Conservation (phyloP, 106 monocot species). For the Triglochin maritima region DNA sequence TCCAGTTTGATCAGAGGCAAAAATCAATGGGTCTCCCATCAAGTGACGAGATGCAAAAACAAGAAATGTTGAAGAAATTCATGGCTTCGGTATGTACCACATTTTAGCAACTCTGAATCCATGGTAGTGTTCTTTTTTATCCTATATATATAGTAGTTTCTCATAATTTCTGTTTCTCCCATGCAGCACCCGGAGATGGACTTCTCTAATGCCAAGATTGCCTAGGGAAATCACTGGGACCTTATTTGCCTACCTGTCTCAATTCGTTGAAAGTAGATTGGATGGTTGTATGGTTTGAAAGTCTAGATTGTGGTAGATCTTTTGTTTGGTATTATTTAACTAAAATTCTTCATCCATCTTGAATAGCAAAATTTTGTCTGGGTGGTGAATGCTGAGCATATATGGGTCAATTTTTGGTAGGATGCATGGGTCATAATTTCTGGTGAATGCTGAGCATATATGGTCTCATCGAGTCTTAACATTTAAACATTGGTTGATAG, state of each 20-base stretch:
- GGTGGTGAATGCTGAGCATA: too few relatives aligned
- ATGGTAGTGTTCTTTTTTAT: neutral
- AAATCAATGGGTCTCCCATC: slow-evolving; percentile 87
- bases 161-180: neutral
- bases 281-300: neutral
- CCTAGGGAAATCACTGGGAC: neutral
- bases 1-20: slow-evolving; percentile 90
- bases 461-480: too few relatives aligned
- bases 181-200: slow-evolving; percentile 98
- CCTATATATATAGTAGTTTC: neutral
- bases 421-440: too few relatives aligned
- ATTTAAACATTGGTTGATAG: too few relatives aligned
- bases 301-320: neutral
- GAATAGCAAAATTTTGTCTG: too few relatives aligned
- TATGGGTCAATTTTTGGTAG: too few relatives aligned
- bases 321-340: neutral
- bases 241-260: neutral
- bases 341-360: neutral
- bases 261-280: neutral
- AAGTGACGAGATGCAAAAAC: slow-evolving; percentile 86
- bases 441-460: too few relatives aligned
- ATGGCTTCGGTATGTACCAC: slow-evolving; percentile 58
- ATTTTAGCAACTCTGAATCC: too few relatives aligned
- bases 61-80: slow-evolving; percentile 91
- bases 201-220: slow-evolving; percentile 79